These are phyloP conservation scores for Ceratobasidium theobromae DNA, from an alignment of 1,284 basidiomycete species.

Conservation along the genomic window DNA sequence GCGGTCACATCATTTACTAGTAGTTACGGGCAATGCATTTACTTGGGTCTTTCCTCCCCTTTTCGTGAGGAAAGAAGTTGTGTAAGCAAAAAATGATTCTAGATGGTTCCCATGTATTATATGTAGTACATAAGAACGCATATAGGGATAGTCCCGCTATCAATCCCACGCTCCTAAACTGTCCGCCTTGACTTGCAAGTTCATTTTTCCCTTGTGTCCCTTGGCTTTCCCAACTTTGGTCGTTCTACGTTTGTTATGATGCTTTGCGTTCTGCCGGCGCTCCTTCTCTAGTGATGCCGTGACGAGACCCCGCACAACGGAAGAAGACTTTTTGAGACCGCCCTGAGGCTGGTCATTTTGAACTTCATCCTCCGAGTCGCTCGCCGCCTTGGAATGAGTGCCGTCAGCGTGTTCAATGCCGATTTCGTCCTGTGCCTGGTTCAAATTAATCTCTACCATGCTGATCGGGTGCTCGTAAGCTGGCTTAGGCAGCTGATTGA, in stretches of 20 bases:
- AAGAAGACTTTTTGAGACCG: not conserved
- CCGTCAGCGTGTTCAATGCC: not conserved
- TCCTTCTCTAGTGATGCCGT: constrained; percentile 62
- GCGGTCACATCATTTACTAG: not conserved
- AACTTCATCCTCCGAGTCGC: not conserved
- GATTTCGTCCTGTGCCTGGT: not conserved
- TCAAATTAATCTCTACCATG: too few species aligned
- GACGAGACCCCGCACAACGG: constrained; percentile 44
- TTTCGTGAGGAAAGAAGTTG: too few species aligned
- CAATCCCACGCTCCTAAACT: constrained; percentile 35
- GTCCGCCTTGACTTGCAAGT: constrained; percentile 64
- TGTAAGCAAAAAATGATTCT: too few species aligned
- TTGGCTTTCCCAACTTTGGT: constrained; percentile 68
- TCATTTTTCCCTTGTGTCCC: constrained; percentile 84
- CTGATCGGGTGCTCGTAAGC: too few species aligned
- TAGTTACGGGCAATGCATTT: not conserved
- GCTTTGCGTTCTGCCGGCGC: constrained; percentile 67
- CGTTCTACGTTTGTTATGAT: constrained; percentile 68
- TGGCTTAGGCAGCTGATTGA: too few species aligned
- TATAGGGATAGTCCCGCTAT: not conserved
- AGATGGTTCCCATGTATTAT: not conserved
- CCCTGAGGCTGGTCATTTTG: not conserved
- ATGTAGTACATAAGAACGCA: not conserved
- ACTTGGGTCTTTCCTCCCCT: not conserved
- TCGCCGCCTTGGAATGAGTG: not conserved